phyloP scores from a whole-genome alignment of 805 yeast genomes.

The Grigorovia jiainica region DNA sequence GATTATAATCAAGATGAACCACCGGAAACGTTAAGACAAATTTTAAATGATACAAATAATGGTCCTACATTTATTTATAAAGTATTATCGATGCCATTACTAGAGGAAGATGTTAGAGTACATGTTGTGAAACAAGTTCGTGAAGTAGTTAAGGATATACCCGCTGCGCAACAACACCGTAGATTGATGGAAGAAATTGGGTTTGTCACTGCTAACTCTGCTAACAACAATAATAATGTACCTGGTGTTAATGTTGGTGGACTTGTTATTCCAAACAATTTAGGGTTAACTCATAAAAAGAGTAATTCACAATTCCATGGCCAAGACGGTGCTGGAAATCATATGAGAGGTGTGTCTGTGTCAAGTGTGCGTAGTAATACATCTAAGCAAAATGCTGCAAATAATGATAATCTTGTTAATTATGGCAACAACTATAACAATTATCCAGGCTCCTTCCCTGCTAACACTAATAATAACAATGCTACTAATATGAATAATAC shows the following conservation, averaged over 20 bases:
- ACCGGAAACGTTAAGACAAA: slow-evolving; percentile 42
- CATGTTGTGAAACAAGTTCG: slow-evolving; percentile 55
- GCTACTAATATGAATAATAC: background rate
- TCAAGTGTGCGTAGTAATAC: slow-evolving; percentile 25
- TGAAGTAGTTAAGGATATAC: slow-evolving; percentile 49
- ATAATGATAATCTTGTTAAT: background rate
- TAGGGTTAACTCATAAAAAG: slow-evolving; percentile 16
- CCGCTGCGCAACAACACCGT: slow-evolving; percentile 65
- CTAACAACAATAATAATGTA: slow-evolving; percentile 1
- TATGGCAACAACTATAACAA: slow-evolving; percentile 13
- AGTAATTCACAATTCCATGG: slow-evolving; percentile 19
- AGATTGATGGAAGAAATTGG: slow-evolving; percentile 91
- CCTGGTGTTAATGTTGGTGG: too few relatives aligned
- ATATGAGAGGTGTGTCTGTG: slow-evolving; percentile 24
- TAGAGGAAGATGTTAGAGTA: slow-evolving; percentile 47
- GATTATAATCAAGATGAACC: slow-evolving; percentile 31
- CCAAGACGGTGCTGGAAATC: slow-evolving; percentile 14
- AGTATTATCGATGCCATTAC: slow-evolving; percentile 61
- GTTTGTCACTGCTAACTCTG: slow-evolving; percentile 25
- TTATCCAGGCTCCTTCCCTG: slow-evolving; percentile 28
- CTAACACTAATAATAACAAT: slow-evolving; percentile 9
- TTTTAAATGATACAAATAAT: slow-evolving; percentile 57
- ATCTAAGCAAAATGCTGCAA: slow-evolving; percentile 20
- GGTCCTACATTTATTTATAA: slow-evolving; percentile 76
- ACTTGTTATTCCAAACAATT: too few relatives aligned